phyloP scores from a whole-genome alignment of 257 asterid species.

The Prunella vulgaris region DNA sequence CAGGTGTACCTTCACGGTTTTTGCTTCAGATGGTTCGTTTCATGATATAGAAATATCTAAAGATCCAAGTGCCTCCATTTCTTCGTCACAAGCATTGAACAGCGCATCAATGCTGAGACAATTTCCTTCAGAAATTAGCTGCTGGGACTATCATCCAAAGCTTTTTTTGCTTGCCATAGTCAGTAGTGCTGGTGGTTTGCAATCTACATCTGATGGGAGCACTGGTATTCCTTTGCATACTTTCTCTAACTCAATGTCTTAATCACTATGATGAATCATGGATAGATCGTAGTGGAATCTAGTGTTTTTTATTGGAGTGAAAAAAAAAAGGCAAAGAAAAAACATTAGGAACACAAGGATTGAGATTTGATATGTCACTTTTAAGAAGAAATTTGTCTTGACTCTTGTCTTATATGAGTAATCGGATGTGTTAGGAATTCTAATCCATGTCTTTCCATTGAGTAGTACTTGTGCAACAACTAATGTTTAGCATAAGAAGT shows the following conservation, averaged over 20 bases:
- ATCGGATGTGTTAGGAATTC: slow-evolving; percentile 3
- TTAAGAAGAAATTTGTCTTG: slow-evolving; percentile 1
- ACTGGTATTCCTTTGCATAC: slow-evolving; percentile 32
- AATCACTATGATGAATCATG: background rate
- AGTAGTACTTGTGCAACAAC: slow-evolving; percentile 1
- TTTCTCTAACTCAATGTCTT: slow-evolving; percentile 15
- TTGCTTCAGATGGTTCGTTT: slow-evolving; percentile 76
- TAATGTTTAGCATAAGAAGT: background rate
- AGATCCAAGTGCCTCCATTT: slow-evolving; percentile 75
- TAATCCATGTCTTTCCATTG: background rate
- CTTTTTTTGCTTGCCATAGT: slow-evolving; percentile 53
- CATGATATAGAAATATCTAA: slow-evolving; percentile 80
- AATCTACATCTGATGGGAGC: slow-evolving; percentile 37
- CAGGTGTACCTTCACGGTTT: slow-evolving; percentile 81
- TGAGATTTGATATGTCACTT: slow-evolving; percentile 11
- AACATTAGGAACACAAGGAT: slow-evolving; percentile 1
- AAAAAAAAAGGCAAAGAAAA: background rate
- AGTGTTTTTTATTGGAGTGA: slow-evolving; percentile 2
- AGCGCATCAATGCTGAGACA: slow-evolving; percentile 40
- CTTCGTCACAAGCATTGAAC: slow-evolving; percentile 44
- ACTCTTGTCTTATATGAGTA: slow-evolving; percentile 8
- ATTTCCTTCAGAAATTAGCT: slow-evolving; percentile 53
- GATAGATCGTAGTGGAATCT: slow-evolving; percentile 11
- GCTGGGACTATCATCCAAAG: slow-evolving; percentile 71
- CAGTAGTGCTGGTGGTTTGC: slow-evolving; percentile 44